phyloP scores from a whole-genome alignment of 768 basidiomycete genomes.

The Lactarius sp. region DNA sequence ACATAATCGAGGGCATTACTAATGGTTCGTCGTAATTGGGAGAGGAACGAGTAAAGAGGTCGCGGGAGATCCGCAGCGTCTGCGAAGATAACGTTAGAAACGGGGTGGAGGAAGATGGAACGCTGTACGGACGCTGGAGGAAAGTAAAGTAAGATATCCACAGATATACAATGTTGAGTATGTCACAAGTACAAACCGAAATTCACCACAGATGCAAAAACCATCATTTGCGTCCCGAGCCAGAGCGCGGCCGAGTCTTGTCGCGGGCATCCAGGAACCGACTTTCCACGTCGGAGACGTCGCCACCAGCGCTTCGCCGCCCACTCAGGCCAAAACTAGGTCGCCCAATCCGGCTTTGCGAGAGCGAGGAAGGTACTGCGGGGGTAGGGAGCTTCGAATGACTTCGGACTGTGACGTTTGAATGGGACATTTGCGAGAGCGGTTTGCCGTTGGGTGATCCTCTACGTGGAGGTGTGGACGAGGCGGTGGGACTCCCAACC shows the following conservation, averaged over 20 bases:
- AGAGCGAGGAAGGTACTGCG: slow-evolving; percentile 20
- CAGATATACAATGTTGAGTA: slow-evolving; percentile 9
- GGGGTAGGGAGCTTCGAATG: slow-evolving; percentile 27
- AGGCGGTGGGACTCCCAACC: not conserved
- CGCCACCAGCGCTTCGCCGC: slow-evolving; percentile 30
- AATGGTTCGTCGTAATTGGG: slow-evolving; percentile 10
- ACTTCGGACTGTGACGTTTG: slow-evolving; percentile 30
- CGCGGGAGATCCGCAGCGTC: not conserved
- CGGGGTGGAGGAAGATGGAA: slow-evolving; percentile 1
- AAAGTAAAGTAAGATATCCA: slow-evolving; percentile 14
- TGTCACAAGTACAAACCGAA: not conserved
- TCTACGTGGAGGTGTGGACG: slow-evolving; percentile 15
- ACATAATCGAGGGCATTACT: slow-evolving; percentile 23
- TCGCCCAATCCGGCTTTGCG: slow-evolving; percentile 34
- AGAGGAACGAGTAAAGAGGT: not conserved
- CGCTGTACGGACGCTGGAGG: slow-evolving; percentile 4
- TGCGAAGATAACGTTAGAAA: slow-evolving; percentile 5
- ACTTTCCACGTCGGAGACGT: slow-evolving; percentile 20
- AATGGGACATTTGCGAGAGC: slow-evolving; percentile 22
- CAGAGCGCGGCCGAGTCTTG: slow-evolving; percentile 27
- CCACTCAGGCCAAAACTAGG: slow-evolving; percentile 24
- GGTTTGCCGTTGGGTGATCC: slow-evolving; percentile 16
- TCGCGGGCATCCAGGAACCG: slow-evolving; percentile 24
- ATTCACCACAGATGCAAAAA: not conserved
- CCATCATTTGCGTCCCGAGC: slow-evolving; percentile 25